These are phyloP conservation scores for Pseudoturritis turrita DNA, from an alignment of 345 rosid genomes.

Conservation along the genomic window DNA sequence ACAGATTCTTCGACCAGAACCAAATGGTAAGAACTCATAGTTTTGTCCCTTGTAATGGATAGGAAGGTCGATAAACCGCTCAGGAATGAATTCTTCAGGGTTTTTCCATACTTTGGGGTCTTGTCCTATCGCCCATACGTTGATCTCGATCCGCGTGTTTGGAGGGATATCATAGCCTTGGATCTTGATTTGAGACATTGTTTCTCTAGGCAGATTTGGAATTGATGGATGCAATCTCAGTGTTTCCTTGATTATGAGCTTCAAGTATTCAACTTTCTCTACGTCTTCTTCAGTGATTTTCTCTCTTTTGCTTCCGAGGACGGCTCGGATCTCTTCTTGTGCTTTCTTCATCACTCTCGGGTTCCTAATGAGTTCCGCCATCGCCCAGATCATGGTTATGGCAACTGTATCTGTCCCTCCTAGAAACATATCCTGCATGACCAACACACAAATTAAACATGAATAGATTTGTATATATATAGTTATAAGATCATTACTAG, in stretches of 20 bases:
- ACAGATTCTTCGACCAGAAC: conserved; percentile 54
- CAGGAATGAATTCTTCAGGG: conserved; percentile 47
- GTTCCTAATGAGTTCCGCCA: conserved; percentile 56
- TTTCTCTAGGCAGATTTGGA: conserved; percentile 35
- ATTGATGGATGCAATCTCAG: conserved; percentile 59
- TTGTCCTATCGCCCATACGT: conserved; percentile 48
- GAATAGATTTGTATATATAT: too few species aligned
- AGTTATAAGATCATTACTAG: too few species aligned
- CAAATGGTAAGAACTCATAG: conserved; percentile 43
- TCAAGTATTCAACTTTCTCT: conserved; percentile 49
- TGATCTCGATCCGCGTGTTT: conserved; percentile 40
- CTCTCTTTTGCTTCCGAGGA: conserved; percentile 33
- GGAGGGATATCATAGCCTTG: conserved; percentile 42
- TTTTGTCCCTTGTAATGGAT: conserved; percentile 44
- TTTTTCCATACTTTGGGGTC: conserved; percentile 44
- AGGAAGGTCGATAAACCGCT: conserved; percentile 35
- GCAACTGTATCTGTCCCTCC: conserved; percentile 68
- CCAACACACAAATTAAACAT: too few species aligned
- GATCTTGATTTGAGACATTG: conserved; percentile 40
- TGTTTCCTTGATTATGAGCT: conserved; percentile 52
- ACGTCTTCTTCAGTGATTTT: conserved; percentile 50
- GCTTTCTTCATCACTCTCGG: conserved; percentile 55
- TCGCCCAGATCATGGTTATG: conserved; percentile 50
- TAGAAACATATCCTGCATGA: conserved; percentile 38
- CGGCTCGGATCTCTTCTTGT: conserved; percentile 40